These are phyloP conservation scores for Podospora appendiculata DNA, from an alignment of 495 filamentous ascomycete genomes.

Conservation along the genomic window DNA sequence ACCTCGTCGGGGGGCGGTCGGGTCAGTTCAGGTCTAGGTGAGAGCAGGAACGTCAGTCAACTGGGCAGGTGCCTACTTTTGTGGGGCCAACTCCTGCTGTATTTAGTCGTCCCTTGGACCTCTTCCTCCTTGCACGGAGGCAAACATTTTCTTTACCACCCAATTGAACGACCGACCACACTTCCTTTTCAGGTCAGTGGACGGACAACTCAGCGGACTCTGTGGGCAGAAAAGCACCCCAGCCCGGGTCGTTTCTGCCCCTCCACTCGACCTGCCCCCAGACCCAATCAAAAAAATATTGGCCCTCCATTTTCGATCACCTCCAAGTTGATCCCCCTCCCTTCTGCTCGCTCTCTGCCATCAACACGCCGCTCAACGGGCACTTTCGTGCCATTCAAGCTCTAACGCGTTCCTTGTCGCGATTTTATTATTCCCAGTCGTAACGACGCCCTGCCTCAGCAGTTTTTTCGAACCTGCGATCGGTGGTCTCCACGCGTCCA, in stretches of 20 bases:
- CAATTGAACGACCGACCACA: no score
- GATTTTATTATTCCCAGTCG: not conserved
- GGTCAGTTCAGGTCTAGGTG: no score
- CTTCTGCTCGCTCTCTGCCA: not conserved
- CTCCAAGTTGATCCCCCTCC: conserved; percentile 1
- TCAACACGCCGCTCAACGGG: conserved; percentile 3
- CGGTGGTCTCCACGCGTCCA: not conserved
- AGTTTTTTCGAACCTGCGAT: not conserved
- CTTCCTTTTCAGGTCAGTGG: no score
- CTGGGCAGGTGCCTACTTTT: no score
- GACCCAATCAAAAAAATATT: conserved; percentile 21
- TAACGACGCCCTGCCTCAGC: no score
- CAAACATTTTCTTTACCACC: no score
- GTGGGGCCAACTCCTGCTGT: no score
- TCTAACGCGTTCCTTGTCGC: not conserved
- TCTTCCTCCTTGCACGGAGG: no score
- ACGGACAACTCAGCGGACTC: not conserved
- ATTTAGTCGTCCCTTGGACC: no score
- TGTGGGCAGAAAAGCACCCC: not conserved
- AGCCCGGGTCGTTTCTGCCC: conserved; percentile 3
- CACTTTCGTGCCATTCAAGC: not conserved
- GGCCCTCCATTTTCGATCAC: conserved; percentile 2
- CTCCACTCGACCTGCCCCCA: conserved; percentile 11
- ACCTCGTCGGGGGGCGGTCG: no score
- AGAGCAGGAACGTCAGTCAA: no score